phyloP scores from a whole-genome alignment of 495 filamentous ascomycete genomes.

The Tirmania nivea region DNA sequence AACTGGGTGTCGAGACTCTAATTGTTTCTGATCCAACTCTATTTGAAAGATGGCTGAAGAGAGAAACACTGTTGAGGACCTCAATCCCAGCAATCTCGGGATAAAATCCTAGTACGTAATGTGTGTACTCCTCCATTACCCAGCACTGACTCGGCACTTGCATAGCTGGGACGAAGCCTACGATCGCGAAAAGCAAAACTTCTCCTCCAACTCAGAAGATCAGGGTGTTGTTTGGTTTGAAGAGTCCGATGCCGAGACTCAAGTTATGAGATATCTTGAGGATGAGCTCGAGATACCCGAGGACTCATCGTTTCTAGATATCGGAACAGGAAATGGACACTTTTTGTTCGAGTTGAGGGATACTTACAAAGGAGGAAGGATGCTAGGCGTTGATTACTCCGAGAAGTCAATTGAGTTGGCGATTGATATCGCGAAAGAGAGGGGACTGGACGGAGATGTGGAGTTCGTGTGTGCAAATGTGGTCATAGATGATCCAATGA shows the following conservation, averaged over 20 bases:
- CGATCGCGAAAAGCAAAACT: slow-evolving; percentile 36
- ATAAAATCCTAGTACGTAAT: slow-evolving; percentile 45
- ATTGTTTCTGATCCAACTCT: no score
- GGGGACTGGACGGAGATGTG: slow-evolving; percentile 22
- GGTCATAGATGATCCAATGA: slow-evolving; percentile 27
- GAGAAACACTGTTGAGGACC: slow-evolving; percentile 2
- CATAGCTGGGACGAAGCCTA: slow-evolving; percentile 50
- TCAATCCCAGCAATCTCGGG: slow-evolving; percentile 41
- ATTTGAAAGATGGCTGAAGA: no score
- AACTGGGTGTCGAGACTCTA: no score
- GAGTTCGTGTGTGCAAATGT: slow-evolving; percentile 63
- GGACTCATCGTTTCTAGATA: slow-evolving; percentile 35
- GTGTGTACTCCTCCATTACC: background rate
- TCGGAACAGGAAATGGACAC: slow-evolving; percentile 85
- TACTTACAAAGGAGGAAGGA: slow-evolving; percentile 20
- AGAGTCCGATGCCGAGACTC: slow-evolving; percentile 44
- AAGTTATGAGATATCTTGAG: slow-evolving; percentile 35
- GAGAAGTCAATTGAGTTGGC: slow-evolving; percentile 49
- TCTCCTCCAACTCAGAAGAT: slow-evolving; percentile 31
- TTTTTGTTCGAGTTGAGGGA: slow-evolving; percentile 55
- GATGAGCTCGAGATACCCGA: slow-evolving; percentile 8
- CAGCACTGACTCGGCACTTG: background rate
- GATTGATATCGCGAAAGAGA: slow-evolving; percentile 23
- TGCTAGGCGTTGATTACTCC: slow-evolving; percentile 84
- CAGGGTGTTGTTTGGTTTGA: slow-evolving; percentile 57